Evolutionary conservation across 176 grass and related monocot genomes (phyloP).

Genomic region (Cymbopogon citratus): DNA sequence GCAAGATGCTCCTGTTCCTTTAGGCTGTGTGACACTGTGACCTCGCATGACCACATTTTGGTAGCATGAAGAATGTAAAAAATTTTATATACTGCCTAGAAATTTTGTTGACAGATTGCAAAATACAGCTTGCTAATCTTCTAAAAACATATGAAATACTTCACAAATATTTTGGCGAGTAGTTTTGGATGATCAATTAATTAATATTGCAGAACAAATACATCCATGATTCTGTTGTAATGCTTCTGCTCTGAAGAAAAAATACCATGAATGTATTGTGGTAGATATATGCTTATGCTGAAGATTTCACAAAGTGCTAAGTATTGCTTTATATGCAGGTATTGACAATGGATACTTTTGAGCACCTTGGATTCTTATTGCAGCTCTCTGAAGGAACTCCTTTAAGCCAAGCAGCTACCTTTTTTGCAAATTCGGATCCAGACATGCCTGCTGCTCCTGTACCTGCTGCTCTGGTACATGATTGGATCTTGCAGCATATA

Average conservation of each 20-base stretch:
- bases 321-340: slow-evolving; percentile 54
- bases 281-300: slow-evolving; percentile 1
- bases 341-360: slow-evolving; percentile 80
- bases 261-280: background rate
- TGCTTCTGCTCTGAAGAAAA: background rate
- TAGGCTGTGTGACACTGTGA: slow-evolving; percentile 3
- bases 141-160: background rate
- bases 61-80: background rate
- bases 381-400: slow-evolving; percentile 70
- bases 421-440: slow-evolving; percentile 98
- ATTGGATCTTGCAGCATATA: slow-evolving; percentile 84
- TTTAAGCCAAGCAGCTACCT: slow-evolving; percentile 74
- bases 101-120: background rate
- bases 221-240: background rate
- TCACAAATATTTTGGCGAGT: slow-evolving; percentile 6
- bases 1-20: slow-evolving; percentile 5
- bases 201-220: background rate
- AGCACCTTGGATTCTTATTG: slow-evolving; percentile 85
- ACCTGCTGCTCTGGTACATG: slow-evolving; percentile 68
- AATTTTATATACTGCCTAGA: slow-evolving; percentile 14
- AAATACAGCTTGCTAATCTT: background rate
- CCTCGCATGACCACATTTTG: background rate
- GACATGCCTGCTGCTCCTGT: slow-evolving; percentile 92
- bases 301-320: slow-evolving; percentile 12
- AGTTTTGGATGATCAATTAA: background rate